Conservation (phyloP, 1,284 basidiomycete genomes). For the Fomitopsis pinicola region DNA sequence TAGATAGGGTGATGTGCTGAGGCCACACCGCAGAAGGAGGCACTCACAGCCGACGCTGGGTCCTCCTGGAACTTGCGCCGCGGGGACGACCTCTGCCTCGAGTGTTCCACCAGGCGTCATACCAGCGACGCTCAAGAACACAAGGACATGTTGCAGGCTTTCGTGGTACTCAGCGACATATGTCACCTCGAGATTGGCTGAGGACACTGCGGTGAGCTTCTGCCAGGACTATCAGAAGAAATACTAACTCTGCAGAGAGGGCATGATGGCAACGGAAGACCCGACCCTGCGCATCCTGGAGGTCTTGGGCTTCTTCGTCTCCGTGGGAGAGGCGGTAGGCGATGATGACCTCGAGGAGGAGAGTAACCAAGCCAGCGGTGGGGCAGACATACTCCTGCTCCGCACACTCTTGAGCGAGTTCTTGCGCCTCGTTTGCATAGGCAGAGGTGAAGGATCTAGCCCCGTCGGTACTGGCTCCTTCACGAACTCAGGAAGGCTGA, state of each 20-base stretch:
- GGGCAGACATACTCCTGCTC: conserved; percentile 66
- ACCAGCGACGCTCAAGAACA: conserved; percentile 56
- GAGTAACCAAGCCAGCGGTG: conserved; percentile 65
- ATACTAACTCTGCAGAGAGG: conserved; percentile 17
- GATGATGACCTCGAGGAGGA: conserved; percentile 24
- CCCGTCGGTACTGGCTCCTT: conserved; percentile 34
- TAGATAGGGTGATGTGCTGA: conserved; percentile 53
- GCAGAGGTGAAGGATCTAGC: conserved; percentile 21
- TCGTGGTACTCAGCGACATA: conserved; percentile 87
- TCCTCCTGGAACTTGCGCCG: conserved; percentile 28
- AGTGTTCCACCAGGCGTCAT: conserved; percentile 43
- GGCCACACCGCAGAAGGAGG: conserved; percentile 58
- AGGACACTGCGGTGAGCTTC: neutral
- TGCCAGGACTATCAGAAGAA: neutral
- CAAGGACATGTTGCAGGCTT: conserved; percentile 69
- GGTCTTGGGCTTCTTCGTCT: conserved; percentile 13
- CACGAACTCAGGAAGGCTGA: conserved; percentile 58
- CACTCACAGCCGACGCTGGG: conserved; percentile 41
- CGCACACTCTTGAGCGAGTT: conserved; percentile 33
- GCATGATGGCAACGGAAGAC: conserved; percentile 22
- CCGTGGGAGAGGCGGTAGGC: conserved; percentile 10
- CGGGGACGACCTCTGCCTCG: conserved; percentile 58
- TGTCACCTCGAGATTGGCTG: conserved; percentile 43
- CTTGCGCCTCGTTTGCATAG: conserved; percentile 23
- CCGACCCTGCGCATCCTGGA: conserved; percentile 23